phyloP scores from a whole-genome alignment of 2,329 filamentous ascomycete genomes.

The Eutypa lata region DNA sequence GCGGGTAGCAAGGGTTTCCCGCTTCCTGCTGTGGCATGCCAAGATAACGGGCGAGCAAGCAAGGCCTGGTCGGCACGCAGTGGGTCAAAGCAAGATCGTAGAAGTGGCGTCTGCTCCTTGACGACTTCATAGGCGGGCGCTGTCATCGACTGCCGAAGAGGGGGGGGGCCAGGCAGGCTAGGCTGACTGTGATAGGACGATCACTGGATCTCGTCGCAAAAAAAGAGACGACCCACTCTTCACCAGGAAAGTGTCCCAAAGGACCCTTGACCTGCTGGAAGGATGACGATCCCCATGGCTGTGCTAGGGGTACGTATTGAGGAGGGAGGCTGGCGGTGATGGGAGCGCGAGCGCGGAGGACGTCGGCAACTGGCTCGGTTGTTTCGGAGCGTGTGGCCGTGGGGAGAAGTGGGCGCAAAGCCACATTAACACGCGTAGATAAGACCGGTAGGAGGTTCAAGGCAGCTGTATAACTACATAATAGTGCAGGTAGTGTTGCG shows the following conservation, averaged over 20 bases:
- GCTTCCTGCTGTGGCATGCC: slow-evolving; percentile 28
- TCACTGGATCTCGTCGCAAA: background rate
- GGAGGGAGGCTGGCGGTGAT: slow-evolving; percentile 16
- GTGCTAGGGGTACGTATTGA: slow-evolving; percentile 4
- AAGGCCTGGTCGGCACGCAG: slow-evolving; percentile 18
- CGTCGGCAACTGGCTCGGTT: slow-evolving; percentile 14
- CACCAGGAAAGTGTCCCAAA: too few relatives aligned
- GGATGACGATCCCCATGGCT: slow-evolving; percentile 11
- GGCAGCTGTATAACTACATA: slow-evolving; percentile 7
- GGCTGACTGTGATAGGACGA: background rate
- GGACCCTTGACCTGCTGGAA: too few relatives aligned
- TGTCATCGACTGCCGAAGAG: slow-evolving; percentile 3
- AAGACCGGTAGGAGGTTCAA: slow-evolving; percentile 13
- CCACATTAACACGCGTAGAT: slow-evolving; percentile 26
- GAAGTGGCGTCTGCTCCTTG: slow-evolving; percentile 24
- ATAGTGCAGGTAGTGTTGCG: slow-evolving; percentile 6
- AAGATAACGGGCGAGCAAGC: slow-evolving; percentile 25
- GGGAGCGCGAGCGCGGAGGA: background rate
- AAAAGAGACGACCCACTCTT: background rate
- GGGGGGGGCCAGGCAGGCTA: background rate
- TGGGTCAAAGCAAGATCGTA: slow-evolving; percentile 23
- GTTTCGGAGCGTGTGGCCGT: slow-evolving; percentile 14
- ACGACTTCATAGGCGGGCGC: slow-evolving; percentile 3
- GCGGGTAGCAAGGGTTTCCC: slow-evolving; percentile 39
- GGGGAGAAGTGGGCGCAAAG: slow-evolving; percentile 19